Evolutionary conservation across 768 basidiomycete species (phyloP).

Genomic region (Suillus paluster): DNA sequence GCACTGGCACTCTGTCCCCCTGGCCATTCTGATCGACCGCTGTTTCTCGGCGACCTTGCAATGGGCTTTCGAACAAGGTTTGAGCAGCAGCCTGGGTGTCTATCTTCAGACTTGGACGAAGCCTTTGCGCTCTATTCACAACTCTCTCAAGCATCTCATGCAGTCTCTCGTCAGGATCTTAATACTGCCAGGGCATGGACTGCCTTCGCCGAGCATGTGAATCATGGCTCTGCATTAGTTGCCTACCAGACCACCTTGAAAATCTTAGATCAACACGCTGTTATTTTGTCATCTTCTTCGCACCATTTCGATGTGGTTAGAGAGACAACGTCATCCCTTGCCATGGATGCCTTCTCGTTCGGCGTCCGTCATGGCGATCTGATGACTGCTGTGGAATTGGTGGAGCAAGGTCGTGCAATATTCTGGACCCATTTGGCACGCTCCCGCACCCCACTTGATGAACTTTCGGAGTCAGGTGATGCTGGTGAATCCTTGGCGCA

Average conservation of each 20-base stretch:
- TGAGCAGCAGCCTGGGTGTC: not conserved
- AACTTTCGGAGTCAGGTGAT: constrained; percentile 25
- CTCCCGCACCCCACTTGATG: constrained; percentile 28
- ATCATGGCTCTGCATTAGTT: constrained; percentile 31
- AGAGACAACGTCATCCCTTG: constrained; percentile 18
- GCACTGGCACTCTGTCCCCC: too few relatives aligned
- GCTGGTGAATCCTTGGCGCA: constrained; percentile 22
- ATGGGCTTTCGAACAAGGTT: constrained; percentile 29
- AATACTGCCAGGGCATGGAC: constrained; percentile 26
- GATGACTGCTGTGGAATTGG: constrained; percentile 30
- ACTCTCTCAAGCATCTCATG: constrained; percentile 15
- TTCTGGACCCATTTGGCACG: constrained; percentile 39
- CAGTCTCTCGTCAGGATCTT: constrained; percentile 20
- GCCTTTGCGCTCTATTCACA: constrained; percentile 27
- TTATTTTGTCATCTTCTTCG: constrained; percentile 16
- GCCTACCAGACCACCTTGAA: constrained; percentile 31
- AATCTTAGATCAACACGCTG: constrained; percentile 24
- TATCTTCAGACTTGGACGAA: constrained; percentile 31
- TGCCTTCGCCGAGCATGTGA: constrained; percentile 19
- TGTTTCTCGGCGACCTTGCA: constrained; percentile 20
- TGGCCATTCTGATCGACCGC: not conserved
- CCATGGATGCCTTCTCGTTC: constrained; percentile 31
- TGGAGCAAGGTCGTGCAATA: constrained; percentile 36
- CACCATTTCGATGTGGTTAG: constrained; percentile 20
- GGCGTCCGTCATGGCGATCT: constrained; percentile 25